Percentiles rank a stretch among this genome's conserved stretches.
These are phyloP conservation scores for Thermothielavioides terrestris DNA, from an alignment of 495 filamentous ascomycete species.

Conservation along the genomic window DNA sequence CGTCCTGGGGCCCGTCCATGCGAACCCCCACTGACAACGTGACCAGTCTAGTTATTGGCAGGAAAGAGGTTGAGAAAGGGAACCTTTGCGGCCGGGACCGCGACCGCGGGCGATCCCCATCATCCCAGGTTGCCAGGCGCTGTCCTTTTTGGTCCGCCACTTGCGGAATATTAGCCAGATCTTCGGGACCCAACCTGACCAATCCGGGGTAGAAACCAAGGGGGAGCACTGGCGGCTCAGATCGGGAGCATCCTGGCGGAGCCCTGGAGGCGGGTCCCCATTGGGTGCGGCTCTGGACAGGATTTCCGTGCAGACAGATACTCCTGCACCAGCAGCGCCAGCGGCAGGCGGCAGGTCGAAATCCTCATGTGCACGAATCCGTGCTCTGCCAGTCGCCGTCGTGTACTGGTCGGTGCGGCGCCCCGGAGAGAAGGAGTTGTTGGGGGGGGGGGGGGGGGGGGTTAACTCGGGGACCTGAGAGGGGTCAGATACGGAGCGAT, in stretches of 20 bases:
- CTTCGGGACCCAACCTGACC: not conserved
- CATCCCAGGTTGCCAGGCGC: not conserved
- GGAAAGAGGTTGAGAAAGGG: not conserved
- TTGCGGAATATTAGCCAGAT: slow-evolving; percentile 2
- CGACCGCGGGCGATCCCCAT: slow-evolving; percentile 1
- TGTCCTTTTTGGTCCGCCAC: slow-evolving; percentile 2
- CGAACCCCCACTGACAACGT: not conserved
- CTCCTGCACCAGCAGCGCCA: no score
- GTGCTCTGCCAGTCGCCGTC: slow-evolving; percentile 1
- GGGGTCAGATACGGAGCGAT: not conserved
- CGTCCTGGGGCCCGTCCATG: no score
- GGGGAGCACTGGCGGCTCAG: not conserved
- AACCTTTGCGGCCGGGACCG: not conserved
- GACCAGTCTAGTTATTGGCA: not conserved
- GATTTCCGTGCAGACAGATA: no score
- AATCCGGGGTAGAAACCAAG: slow-evolving; percentile 1
- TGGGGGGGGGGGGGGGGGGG: no score
- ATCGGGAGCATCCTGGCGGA: not conserved
- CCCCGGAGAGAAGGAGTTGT: no score
- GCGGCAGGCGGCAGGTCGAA: no score
- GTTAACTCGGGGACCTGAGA: slow-evolving; percentile 5
- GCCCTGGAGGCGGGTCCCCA: not conserved
- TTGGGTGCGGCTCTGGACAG: not conserved
- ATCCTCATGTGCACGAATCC: no score
- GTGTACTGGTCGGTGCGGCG: not conserved